Evolutionary conservation across 2,329 filamentous ascomycete genomes (phyloP).

Genomic region (Claviceps citrina): DNA sequence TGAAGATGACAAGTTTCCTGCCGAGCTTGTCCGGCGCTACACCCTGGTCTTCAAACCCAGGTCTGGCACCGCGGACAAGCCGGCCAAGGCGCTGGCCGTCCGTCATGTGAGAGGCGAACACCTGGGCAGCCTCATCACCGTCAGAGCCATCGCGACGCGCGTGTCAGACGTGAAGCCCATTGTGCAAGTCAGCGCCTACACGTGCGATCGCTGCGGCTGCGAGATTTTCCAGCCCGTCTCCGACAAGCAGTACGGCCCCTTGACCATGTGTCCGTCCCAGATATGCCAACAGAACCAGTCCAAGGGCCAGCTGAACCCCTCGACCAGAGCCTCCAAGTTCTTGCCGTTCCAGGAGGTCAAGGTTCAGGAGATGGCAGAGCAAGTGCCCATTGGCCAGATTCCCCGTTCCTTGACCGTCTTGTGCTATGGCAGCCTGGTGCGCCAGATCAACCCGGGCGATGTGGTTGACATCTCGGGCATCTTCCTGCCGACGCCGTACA

Average conservation of each 20-base stretch:
- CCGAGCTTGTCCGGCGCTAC: constrained; percentile 83
- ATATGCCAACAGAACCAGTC: constrained; percentile 83
- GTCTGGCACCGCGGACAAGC: constrained; percentile 52
- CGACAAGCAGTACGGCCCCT: constrained; percentile 77
- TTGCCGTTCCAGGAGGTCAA: constrained; percentile 96
- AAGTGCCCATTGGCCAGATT: constrained; percentile 95
- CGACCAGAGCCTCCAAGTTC: constrained; percentile 92
- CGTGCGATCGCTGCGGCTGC: constrained; percentile 87
- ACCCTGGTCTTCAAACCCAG: constrained; percentile 91
- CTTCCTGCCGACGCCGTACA: constrained; percentile 93
- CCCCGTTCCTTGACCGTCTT: constrained; percentile 79
- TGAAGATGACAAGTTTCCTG: constrained; percentile 68
- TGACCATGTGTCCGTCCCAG: constrained; percentile 74
- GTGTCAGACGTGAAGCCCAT: constrained; percentile 97
- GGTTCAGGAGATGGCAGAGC: constrained; percentile 97
- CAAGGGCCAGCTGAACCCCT: constrained; percentile 85
- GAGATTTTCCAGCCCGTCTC: constrained; percentile 96
- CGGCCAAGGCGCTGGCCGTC: constrained; percentile 61
- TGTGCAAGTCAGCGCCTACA: constrained; percentile 95
- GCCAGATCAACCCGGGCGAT: constrained; percentile 84
- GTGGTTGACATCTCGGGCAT: constrained; percentile 88
- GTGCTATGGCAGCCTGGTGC: constrained; percentile 73
- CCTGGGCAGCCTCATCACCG: constrained; percentile 80
- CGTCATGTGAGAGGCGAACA: constrained; percentile 86
- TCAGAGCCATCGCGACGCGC: constrained; percentile 84